These are phyloP conservation scores for Stentor coeruleus DNA, from an alignment of 73 alveolate species.

Conservation along the genomic window DNA sequence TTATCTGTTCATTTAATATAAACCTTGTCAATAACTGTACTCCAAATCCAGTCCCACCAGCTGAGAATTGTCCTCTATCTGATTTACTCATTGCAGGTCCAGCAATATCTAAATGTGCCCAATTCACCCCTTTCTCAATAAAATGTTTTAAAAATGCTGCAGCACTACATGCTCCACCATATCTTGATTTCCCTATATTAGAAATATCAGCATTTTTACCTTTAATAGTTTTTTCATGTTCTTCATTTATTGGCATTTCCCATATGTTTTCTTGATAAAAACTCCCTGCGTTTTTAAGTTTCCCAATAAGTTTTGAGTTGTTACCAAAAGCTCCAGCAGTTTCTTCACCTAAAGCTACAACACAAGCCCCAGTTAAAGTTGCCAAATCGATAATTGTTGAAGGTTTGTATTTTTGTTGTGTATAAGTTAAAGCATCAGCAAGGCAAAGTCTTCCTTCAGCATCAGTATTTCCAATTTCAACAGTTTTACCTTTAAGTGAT, in stretches of 20 bases:
- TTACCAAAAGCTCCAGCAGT: conserved; percentile 68
- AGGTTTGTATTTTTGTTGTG: conserved; percentile 61
- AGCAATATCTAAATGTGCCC: conserved; percentile 95
- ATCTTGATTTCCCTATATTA: conserved; percentile 56
- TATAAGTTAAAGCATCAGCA: conserved; percentile 80
- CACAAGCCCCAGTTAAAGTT: conserved; percentile 84
- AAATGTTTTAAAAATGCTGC: conserved; percentile 79
- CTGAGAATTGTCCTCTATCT: conserved; percentile 54
- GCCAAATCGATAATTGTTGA: conserved; percentile 54
- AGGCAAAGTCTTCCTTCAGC: conserved; percentile 64
- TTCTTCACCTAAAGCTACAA: conserved; percentile 79
- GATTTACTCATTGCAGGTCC: conserved; percentile 70
- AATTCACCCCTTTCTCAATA: conserved; percentile 58
- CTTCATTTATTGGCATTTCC: conserved; percentile 76
- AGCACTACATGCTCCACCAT: conserved; percentile 74
- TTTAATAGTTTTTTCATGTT: conserved; percentile 66
- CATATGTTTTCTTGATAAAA: conserved; percentile 63
- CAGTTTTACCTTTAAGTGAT: conserved; percentile 76
- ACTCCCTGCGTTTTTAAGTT: conserved; percentile 52
- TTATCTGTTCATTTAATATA: neutral
- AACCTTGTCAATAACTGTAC: conserved; percentile 45
- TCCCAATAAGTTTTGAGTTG: conserved; percentile 50
- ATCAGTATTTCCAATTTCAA: conserved; percentile 57
- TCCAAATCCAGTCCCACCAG: conserved; percentile 73
- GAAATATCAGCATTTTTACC: conserved; percentile 40